Percentiles rank a stretch among this genome's conserved stretches.
phyloP scores from a whole-genome alignment of 805 yeast genomes.

The Komagataella mondaviorum region DNA sequence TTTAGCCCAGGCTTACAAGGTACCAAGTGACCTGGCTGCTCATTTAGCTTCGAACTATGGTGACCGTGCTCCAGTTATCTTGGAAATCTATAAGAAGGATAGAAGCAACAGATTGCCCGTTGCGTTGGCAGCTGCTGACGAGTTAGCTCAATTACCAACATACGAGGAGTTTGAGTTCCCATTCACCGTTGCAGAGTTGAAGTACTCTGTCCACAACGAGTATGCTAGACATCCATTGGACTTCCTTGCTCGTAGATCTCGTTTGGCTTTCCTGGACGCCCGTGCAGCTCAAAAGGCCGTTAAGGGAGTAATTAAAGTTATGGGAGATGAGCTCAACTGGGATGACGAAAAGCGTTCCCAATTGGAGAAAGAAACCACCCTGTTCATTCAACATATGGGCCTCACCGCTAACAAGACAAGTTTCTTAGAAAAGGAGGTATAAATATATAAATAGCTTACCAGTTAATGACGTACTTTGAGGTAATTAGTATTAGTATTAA shows the following conservation, averaged over 20 bases:
- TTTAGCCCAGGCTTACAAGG: conserved; percentile 63
- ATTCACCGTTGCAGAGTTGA: conserved; percentile 82
- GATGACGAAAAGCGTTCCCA: conserved; percentile 30
- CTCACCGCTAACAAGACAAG: conserved; percentile 13
- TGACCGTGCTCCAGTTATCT: conserved; percentile 69
- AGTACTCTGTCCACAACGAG: conserved; percentile 71
- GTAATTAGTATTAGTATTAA: background rate
- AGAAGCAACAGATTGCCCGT: conserved; percentile 50
- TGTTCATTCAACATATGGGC: conserved; percentile 55
- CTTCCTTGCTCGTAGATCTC: conserved; percentile 84
- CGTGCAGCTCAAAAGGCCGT: conserved; percentile 70
- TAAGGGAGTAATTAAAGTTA: conserved; percentile 73
- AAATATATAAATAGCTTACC: background rate
- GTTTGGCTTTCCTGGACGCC: conserved; percentile 85
- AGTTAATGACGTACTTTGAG: background rate
- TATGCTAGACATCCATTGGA: conserved; percentile 82
- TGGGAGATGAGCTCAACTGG: conserved; percentile 79
- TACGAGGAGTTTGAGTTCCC: conserved; percentile 59
- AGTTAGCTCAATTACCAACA: conserved; percentile 13
- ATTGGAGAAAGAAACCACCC: conserved; percentile 33
- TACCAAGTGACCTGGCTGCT: conserved; percentile 63
- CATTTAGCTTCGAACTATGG: conserved; percentile 86
- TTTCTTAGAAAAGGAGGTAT: conserved; percentile 6
- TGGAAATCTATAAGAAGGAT: conserved; percentile 38
- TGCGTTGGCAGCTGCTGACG: conserved; percentile 22